Percentiles rank a stretch among this genome's conserved stretches.
Evolutionary conservation across 768 basidiomycete genomes (phyloP).

Genomic region (Pisolithus tinctorius): DNA sequence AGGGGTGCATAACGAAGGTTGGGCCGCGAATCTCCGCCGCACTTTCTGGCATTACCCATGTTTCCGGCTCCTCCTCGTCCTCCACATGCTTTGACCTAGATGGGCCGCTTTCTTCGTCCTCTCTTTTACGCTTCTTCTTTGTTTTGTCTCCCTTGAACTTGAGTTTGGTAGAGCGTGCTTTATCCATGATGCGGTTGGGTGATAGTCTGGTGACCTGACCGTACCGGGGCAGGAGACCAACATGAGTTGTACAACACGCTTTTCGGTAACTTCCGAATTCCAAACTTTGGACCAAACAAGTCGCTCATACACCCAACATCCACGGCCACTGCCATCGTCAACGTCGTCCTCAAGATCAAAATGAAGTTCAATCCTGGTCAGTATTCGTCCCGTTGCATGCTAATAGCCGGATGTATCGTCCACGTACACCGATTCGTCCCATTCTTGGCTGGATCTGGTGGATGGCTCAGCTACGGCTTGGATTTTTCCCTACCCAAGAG

Average conservation of each 20-base stretch:
- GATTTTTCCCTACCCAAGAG: conserved; percentile 33
- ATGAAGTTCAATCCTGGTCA: conserved; percentile 83
- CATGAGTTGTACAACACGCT: not conserved
- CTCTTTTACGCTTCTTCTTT: conserved; percentile 75
- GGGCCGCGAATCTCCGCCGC: conserved; percentile 76
- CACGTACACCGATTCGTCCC: conserved; percentile 19
- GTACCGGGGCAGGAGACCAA: too few species aligned
- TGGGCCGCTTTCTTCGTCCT: conserved; percentile 38
- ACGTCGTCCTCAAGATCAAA: conserved; percentile 58
- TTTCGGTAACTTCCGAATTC: conserved; percentile 18
- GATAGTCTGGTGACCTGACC: too few species aligned
- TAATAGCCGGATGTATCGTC: conserved; percentile 11
- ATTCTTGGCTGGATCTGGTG: conserved; percentile 38
- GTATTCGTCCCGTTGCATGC: conserved; percentile 30
- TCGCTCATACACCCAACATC: conserved; percentile 12
- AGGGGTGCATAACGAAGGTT: conserved; percentile 81
- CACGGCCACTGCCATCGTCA: conserved; percentile 39
- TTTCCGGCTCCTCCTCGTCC: conserved; percentile 63
- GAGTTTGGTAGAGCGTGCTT: conserved; percentile 66
- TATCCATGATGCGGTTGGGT: conserved; percentile 30
- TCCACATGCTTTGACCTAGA: conserved; percentile 43
- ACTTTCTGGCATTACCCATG: conserved; percentile 73
- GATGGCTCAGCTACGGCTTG: conserved; percentile 38
- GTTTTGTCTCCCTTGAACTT: conserved; percentile 87
- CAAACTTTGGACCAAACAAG: conserved; percentile 34